Base-by-base conservation (phyloP, 2,329 filamentous ascomycete species). In the Cytospora mali region DNA sequence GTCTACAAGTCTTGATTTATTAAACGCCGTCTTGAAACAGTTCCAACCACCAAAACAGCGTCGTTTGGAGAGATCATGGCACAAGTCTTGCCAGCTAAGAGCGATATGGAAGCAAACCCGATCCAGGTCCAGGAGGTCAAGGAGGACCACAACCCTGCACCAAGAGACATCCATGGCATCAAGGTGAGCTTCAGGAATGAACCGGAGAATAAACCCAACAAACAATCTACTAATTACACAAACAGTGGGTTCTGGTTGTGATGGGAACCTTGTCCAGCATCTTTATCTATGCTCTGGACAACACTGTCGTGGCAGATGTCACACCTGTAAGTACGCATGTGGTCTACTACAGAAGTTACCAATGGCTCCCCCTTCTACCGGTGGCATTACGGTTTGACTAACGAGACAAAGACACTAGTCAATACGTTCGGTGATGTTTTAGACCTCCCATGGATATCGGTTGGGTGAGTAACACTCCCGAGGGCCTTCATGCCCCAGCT, bases 221-320 rank as follows among this genome's bases (percentile, higher is more conserved):
- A 14, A 1, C 14, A 13, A 39, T 16, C 31, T 14, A 39, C 33
- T 39, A 16, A 39, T 16, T 2, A 3, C 6, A 1, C 14, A 14
- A 16, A 39, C 14, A 75, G 78, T 69, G 69, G 64, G 48, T 66
- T 54, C 48, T 72, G 13, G 62, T 69, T 31, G 55, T 69, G 18
- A n/a, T 67, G 13, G 65, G 65, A 7, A 64, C 71, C 29, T 57
- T 70, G 2, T 67, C 68, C 5, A 61, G 59, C 46, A 66, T 69
- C 28, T 65, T 79, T 21, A 75, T 82, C 4, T 80, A 81, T 65
- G 73, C 74, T 9, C 71, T 80, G 29, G 78, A 80, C 70, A 82
- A 77, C 46, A 85, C 81, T 4, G 80, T 85, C 53, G 75, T 79
- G 1, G 80, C 79, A 14, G 76, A 78, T 67, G 71, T 81, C 14